Evolutionary conservation across 805 yeast species (phyloP).

Genomic region (Barnettozyma populi): DNA sequence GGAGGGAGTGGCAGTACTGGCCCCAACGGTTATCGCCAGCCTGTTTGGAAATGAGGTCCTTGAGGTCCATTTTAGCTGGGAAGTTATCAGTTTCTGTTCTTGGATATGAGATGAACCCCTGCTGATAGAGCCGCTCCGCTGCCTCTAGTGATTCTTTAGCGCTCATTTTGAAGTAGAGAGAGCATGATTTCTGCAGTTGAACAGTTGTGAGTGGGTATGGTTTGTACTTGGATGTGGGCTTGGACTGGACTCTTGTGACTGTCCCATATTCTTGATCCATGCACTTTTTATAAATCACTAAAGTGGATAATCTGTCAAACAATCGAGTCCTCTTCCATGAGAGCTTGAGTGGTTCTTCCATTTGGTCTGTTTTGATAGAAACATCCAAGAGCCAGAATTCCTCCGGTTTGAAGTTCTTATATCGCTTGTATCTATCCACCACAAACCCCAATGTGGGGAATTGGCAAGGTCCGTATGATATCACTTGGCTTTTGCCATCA

Average conservation of each 20-base stretch:
- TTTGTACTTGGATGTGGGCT: slow-evolving; percentile 68
- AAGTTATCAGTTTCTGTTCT: slow-evolving; percentile 94
- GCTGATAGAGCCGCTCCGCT: slow-evolving; percentile 83
- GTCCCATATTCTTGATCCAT: slow-evolving; percentile 44
- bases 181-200: slow-evolving; percentile 82
- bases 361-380: slow-evolving; percentile 33
- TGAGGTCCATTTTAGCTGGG: slow-evolving; percentile 71
- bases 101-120: slow-evolving; percentile 89
- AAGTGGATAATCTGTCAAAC: slow-evolving; percentile 66
- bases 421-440: slow-evolving; percentile 82
- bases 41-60: slow-evolving; percentile 57
- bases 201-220: slow-evolving; percentile 95
- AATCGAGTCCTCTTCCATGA: slow-evolving; percentile 70
- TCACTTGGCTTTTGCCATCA: neutral
- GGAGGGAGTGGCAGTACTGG: slow-evolving; percentile 46
- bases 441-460: slow-evolving; percentile 96
- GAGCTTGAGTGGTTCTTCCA: slow-evolving; percentile 34
- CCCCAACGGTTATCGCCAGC: slow-evolving; percentile 61
- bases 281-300: slow-evolving; percentile 65
- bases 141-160: slow-evolving; percentile 71
- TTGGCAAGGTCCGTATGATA: slow-evolving; percentile 90
- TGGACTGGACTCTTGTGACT: slow-evolving; percentile 45
- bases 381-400: slow-evolving; percentile 72
- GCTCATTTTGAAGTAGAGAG: slow-evolving; percentile 64
- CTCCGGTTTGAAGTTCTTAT: slow-evolving; percentile 67